Evolutionary conservation across 202 grass and related monocot species (phyloP).

Genomic region (Cymbopogon flexuosus): DNA sequence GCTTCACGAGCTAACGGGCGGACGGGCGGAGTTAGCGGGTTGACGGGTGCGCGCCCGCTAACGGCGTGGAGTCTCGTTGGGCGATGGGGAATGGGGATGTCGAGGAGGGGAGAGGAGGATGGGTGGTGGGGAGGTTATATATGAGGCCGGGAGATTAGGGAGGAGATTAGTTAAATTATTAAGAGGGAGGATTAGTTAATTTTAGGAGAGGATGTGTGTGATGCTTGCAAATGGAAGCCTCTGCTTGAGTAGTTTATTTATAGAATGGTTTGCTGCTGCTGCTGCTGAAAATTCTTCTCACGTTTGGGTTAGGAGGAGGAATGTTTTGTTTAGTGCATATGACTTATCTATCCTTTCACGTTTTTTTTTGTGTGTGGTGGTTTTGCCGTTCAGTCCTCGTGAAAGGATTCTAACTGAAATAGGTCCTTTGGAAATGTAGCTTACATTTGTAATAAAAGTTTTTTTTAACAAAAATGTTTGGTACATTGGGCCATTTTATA

Average conservation of each 20-base stretch:
- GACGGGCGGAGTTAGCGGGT: no score
- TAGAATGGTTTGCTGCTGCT: neutral
- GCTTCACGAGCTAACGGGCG: no score
- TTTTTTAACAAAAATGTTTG: neutral
- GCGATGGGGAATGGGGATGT: neutral
- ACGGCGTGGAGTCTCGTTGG: neutral
- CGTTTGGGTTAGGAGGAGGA: neutral
- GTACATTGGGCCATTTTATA: no score
- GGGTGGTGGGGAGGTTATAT: slow-evolving; percentile 26
- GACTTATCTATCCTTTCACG: no score
- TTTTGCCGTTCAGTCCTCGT: neutral
- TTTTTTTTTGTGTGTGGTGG: no score
- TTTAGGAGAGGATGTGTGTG: slow-evolving; percentile 3
- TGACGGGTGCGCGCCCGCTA: slow-evolving; percentile 12
- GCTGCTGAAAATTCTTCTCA: neutral
- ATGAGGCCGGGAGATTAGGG: slow-evolving; percentile 28
- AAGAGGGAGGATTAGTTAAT: slow-evolving; percentile 5
- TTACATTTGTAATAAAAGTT: no score
- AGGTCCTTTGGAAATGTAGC: neutral
- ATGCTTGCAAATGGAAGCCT: neutral
- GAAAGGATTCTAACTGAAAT: neutral
- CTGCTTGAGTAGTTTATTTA: slow-evolving; percentile 20
- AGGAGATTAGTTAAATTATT: slow-evolving; percentile 5
- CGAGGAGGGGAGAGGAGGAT: neutral
- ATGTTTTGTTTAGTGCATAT: neutral